Evolutionary conservation across 768 basidiomycete genomes (phyloP).

Genomic region (Russula ochroleuca): DNA sequence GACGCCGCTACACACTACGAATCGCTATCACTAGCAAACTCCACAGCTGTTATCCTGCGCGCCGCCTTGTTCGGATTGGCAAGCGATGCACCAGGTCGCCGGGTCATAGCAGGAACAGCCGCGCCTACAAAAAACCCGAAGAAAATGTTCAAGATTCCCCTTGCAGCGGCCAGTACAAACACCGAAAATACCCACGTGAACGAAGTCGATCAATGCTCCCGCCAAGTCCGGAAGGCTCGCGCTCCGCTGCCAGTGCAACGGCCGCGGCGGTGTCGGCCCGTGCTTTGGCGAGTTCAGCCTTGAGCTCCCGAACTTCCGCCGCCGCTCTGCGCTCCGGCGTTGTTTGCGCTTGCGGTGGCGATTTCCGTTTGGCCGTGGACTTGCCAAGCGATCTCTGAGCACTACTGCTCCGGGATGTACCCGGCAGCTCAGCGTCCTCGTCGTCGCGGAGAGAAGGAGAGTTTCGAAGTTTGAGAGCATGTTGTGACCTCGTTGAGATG

Average conservation of each 20-base stretch:
- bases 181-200: constrained; percentile 8
- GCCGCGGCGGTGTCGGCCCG: constrained; percentile 11
- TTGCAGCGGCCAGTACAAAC: background rate
- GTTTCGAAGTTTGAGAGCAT: background rate
- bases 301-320: constrained; percentile 12
- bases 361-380: background rate
- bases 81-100: constrained; percentile 20
- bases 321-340: constrained; percentile 3
- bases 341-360: background rate
- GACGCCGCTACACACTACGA: background rate
- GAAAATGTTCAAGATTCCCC: background rate
- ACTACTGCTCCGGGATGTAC: background rate
- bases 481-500: background rate
- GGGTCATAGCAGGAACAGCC: constrained; percentile 1
- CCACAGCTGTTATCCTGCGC: constrained; percentile 14
- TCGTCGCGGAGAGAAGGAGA: background rate
- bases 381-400: background rate
- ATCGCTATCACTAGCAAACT: constrained; percentile 22
- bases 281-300: constrained; percentile 13
- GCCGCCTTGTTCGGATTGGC: constrained; percentile 23
- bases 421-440: too few relatives aligned
- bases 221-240: constrained; percentile 7
- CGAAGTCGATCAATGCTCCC: constrained; percentile 16
- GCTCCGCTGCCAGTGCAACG: constrained; percentile 13
- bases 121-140: background rate